Conservation (phyloP, 768 basidiomycete genomes). For the Naganishia vishniacii region DNA sequence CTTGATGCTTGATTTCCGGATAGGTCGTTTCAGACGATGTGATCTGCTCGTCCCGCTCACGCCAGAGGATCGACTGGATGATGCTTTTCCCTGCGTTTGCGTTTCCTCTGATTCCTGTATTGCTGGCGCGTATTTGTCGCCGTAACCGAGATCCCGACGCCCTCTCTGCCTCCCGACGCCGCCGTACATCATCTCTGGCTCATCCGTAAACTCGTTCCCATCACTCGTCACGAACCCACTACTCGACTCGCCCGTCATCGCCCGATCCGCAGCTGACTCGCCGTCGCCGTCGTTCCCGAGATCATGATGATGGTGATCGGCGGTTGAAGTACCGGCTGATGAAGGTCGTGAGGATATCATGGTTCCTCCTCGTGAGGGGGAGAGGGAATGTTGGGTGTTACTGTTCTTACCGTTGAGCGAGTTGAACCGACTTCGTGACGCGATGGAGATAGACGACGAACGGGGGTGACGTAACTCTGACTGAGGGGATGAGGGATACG, state of each 20-base stretch:
- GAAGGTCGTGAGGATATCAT: too few relatives aligned
- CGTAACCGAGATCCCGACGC: not conserved
- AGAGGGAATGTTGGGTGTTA: too few relatives aligned
- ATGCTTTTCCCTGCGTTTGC: too few relatives aligned
- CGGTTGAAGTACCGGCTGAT: too few relatives aligned
- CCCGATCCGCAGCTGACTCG: not conserved
- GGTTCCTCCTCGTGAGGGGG: too few relatives aligned
- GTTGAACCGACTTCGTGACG: too few relatives aligned
- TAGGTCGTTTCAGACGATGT: not conserved
- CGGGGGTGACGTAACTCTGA: not conserved
- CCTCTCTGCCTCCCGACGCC: not conserved
- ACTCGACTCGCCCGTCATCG: not conserved
- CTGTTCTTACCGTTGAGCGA: too few relatives aligned
- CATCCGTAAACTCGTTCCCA: not conserved
- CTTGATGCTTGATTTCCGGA: conserved; percentile 6
- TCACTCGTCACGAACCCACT: conserved; percentile 13
- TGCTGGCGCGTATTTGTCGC: not conserved
- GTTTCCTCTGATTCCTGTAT: not conserved
- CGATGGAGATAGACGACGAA: too few relatives aligned
- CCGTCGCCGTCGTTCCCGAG: conserved; percentile 4
- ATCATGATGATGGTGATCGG: too few relatives aligned
- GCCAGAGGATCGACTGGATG: not conserved
- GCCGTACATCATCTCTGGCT: not conserved
- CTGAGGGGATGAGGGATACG: not conserved
- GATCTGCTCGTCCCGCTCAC: not conserved